Evolutionary conservation across 2,329 filamentous ascomycete species (phyloP), one percentile per base, ranked within the genome.

Genomic region (Cordyceps javanica): DNA sequence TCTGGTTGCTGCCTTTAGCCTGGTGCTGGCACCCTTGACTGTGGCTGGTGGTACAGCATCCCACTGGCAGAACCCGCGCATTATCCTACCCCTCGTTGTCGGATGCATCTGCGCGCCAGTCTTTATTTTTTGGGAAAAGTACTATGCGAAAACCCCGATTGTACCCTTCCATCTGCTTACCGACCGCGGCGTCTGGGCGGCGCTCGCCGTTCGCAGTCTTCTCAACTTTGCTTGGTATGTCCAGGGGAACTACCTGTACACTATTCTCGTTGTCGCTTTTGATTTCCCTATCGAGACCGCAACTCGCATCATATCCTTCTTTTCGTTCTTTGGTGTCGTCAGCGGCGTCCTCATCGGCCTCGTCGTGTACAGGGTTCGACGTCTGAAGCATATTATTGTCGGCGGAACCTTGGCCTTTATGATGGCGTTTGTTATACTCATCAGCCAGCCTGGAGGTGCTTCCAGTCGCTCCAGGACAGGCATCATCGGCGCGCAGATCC

Each of bases 101-200:
- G 83, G 83, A 0, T 44, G 83, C 26, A 53, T 75, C 1, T 73
- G 74, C 19, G 68, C 82, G 25, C 76, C 80, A 0, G 65, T 70
- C 0, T 86, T 80, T 62, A 63, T 83, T 34, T 41, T 74, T 3
- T 86, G 82, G 82, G 82, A 86, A 61, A 71, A 68, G 23, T 72
- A 66, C 0, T 74, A 77, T 34, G 74, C 76, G 1, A 73, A 79
- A 5, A 64, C 63, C 46, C 82, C 83, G 0, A 77, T 86, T 63
- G 67, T 85, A 1, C 83, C 82, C 0, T 84, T 85, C 65, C 67
- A 78, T 62, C 72, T 86, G 0, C 70, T 86, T 23, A 77, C 75
- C 59, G 81, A 86, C 59, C 78, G 83, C n/a, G 78, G 77, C 0
- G 81, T 86, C 1, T 86, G 82, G 82, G 80, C 77, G 2, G 79